A percentile compares a stretch with the other conserved stretches of the same genome.
phyloP scores from a whole-genome alignment of 163 green algal genomes.

The Scenedesmus sp. region DNA sequence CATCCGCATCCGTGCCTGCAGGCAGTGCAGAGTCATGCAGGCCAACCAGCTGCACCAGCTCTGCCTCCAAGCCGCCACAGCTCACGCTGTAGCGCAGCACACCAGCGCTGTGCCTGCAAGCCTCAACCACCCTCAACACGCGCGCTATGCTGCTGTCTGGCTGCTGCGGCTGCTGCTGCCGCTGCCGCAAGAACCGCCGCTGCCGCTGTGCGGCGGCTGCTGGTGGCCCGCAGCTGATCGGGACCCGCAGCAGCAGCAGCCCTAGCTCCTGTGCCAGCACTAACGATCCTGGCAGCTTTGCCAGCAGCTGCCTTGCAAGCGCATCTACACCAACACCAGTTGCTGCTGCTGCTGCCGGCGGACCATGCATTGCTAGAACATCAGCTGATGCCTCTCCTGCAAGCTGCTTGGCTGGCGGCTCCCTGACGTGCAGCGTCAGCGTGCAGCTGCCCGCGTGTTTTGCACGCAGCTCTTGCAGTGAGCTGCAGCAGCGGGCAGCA shows the following conservation, averaged over 20 bases:
- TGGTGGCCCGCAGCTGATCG: background rate
- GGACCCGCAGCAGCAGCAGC: slow-evolving; percentile 41
- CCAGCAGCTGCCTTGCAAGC: background rate
- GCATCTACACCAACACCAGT: background rate
- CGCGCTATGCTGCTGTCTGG: slow-evolving; percentile 49
- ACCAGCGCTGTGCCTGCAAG: background rate
- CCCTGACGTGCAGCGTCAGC: slow-evolving; percentile 48
- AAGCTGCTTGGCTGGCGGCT: background rate
- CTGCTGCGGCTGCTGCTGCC: slow-evolving; percentile 3
- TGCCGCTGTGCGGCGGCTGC: background rate
- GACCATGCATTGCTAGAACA: background rate
- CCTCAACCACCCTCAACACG: slow-evolving; percentile 71
- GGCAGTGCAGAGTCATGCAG: background rate
- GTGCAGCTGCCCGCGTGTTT: slow-evolving; percentile 73
- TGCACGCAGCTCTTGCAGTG: slow-evolving; percentile 78
- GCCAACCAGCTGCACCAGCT: slow-evolving; percentile 66
- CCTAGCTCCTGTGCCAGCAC: slow-evolving; percentile 31
- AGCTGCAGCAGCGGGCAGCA: slow-evolving; percentile 75
- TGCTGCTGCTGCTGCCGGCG: background rate
- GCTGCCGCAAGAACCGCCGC: background rate
- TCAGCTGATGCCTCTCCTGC: background rate
- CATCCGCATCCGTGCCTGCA: too few relatives aligned
- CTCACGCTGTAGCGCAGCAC: slow-evolving; percentile 73
- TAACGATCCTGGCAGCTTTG: background rate
- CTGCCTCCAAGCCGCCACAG: slow-evolving; percentile 76